Conservation (phyloP, 1,139 yeast genomes). For the Kodamaea ohmeri region DNA sequence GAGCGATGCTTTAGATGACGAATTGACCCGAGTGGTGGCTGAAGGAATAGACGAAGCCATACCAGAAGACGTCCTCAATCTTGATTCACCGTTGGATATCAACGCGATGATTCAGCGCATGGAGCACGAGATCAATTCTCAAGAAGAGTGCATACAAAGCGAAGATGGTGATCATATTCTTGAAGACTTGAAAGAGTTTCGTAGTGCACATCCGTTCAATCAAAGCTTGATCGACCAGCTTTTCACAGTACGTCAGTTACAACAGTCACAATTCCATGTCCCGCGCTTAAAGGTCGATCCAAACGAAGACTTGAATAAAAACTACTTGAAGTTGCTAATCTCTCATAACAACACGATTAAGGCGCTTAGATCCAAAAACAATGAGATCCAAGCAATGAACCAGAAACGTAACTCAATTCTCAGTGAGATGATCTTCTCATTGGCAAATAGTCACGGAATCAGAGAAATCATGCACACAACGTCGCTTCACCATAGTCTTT, state of each 20-base stretch:
- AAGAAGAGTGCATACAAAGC: constrained; percentile 3
- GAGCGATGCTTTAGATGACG: constrained; percentile 12
- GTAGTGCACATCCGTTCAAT: constrained; percentile 9
- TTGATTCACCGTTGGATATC: constrained; percentile 9
- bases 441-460: constrained; percentile 10
- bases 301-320: constrained; percentile 11
- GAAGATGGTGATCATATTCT: constrained; percentile 4
- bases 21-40: constrained; percentile 11
- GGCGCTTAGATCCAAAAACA: constrained; percentile 13
- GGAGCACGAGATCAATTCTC: constrained; percentile 9
- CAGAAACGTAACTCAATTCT: constrained; percentile 11
- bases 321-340: constrained; percentile 14
- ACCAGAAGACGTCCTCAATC: constrained; percentile 6
- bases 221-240: constrained; percentile 10
- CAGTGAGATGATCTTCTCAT: constrained; percentile 10
- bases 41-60: constrained; percentile 10
- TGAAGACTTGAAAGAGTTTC: constrained; percentile 9
- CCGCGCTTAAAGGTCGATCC: constrained; percentile 11
- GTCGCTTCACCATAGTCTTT: constrained; percentile 8
- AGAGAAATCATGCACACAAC: constrained; percentile 4
- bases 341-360: constrained; percentile 14
- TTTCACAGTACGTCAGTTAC: constrained; percentile 4
- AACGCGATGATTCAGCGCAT: constrained; percentile 7
- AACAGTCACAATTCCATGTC: constrained; percentile 6
- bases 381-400: constrained; percentile 13